These are phyloP conservation scores for Bifiguratus adelaidae DNA, from an alignment of 192 early-diverging fungal species.

Conservation along the genomic window DNA sequence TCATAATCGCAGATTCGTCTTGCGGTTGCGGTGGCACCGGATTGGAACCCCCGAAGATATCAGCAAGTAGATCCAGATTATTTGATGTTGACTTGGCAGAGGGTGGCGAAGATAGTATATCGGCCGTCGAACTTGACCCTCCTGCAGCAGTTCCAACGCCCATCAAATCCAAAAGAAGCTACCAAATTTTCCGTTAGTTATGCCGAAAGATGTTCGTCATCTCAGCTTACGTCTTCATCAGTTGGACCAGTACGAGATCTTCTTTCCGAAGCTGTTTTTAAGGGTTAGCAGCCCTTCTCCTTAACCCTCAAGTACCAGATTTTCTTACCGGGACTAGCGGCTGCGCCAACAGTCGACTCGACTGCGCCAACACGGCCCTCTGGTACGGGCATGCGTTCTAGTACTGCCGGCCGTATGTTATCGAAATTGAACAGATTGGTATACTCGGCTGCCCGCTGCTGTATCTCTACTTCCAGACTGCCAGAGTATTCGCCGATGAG, in stretches of 20 bases:
- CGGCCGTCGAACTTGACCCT: constrained; percentile 19
- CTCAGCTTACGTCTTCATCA: constrained; percentile 33
- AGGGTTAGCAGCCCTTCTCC: too few species aligned
- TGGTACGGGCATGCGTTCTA: constrained; percentile 91
- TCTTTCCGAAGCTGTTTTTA: constrained; percentile 2
- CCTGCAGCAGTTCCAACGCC: constrained; percentile 43
- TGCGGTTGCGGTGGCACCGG: constrained; percentile 7
- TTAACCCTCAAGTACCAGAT: too few species aligned
- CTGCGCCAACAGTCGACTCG: constrained; percentile 9
- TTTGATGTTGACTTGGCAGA: constrained; percentile 9
- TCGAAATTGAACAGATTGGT: constrained; percentile 68
- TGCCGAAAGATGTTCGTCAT: too few species aligned
- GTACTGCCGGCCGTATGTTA: constrained; percentile 57
- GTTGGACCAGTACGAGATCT: constrained; percentile 24
- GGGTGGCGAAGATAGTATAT: constrained; percentile 10
- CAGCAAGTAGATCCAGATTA: constrained; percentile 51
- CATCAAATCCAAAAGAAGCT: constrained; percentile 61
- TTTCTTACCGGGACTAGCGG: constrained; percentile 6
- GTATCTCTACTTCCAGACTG: constrained; percentile 84
- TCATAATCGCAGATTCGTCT: constrained; percentile 6
- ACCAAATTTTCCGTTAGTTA: too few species aligned
- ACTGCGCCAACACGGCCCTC: constrained; percentile 33
- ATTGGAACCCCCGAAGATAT: constrained; percentile 59
- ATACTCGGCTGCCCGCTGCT: constrained; percentile 92
- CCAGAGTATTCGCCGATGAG: constrained; percentile 49